phyloP scores from a whole-genome alignment of 345 rosid genomes.

The Ceriops tagal region DNA sequence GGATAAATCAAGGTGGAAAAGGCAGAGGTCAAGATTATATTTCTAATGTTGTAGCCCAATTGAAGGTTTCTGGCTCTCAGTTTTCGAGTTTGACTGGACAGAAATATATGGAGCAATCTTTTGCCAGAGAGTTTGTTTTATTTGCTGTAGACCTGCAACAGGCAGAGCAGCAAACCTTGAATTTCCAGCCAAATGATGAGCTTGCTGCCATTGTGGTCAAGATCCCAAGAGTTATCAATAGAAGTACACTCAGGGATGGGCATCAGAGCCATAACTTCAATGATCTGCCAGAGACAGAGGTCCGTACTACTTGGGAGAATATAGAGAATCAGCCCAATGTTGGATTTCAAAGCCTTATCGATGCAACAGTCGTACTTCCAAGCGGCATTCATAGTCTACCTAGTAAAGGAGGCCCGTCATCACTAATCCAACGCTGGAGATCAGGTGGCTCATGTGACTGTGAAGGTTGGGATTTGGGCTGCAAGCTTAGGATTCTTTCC shows the following conservation, averaged over 20 bases:
- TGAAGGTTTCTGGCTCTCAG: conserved; percentile 64
- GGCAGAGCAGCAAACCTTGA: conserved; percentile 38
- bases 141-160: conserved; percentile 50
- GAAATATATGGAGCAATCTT: conserved; percentile 27
- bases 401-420: conserved; percentile 79
- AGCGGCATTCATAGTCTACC: conserved; percentile 82
- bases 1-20: conserved; percentile 70
- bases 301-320: conserved; percentile 18
- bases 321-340: conserved; percentile 16
- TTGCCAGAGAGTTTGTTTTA: conserved; percentile 63
- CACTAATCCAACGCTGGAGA: conserved; percentile 84
- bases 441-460: conserved; percentile 96
- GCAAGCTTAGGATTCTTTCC: conserved; percentile 63
- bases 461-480: conserved; percentile 97
- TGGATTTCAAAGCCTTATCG: conserved; percentile 29
- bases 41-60: conserved; percentile 65
- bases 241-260: conserved; percentile 24
- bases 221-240: conserved; percentile 37
- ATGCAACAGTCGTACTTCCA: conserved; percentile 76
- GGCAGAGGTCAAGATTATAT: conserved; percentile 58
- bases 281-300: conserved; percentile 17
- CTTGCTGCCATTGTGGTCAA: conserved; percentile 80
- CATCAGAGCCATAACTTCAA: conserved; percentile 24
- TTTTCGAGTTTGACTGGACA: conserved; percentile 26
- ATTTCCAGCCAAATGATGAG: conserved; percentile 64